Base-by-base conservation (phyloP, 75 land plant genomes). In the Chamaecyparis obtusa region DNA sequence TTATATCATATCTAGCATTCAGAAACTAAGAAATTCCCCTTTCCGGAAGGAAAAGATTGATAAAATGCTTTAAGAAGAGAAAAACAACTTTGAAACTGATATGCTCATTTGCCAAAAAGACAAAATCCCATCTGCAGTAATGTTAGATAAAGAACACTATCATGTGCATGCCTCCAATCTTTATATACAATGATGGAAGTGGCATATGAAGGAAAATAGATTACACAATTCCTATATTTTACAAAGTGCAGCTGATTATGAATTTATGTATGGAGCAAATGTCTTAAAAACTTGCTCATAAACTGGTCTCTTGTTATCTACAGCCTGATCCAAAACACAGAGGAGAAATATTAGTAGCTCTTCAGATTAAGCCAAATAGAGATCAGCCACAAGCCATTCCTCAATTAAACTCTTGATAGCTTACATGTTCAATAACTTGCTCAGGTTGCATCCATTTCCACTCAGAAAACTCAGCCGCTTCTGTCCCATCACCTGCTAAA, bases 371-470 rank as follows among this genome's bases (percentile, higher is more conserved):
- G 21, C 57, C 48, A 67, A 77, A 5, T 75, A 3, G 21, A 88
- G 19, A 8, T 60, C 37, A 55, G 16, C 32, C 36, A 33, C 32
- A 84, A 48, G 67, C 9, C 36, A 84, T 49, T 84, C 83, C 44
- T 24, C 44, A 80, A 44, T 41, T 80, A 1, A 48, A 80, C 13
- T 9, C 83, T 43, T 43, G 9, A 80, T 84, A 21, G 85, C 94
- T 46, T 79, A 96, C 99, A 87, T 44, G 90, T 43, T 92, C 93
- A 33, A 95, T 69, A 16, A 98, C 91, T 86, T 92, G 90, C 37
- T 95, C 90, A 10, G 96, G 93, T 86, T 96, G 88, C 92, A 95
- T 88, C 99, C 99, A 98, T 81, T 93, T 91, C 99, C 99, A 98
- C 74, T 96, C 93, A n/a, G 94, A 93, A 91, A 98, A 98, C 83